Percentiles rank a stretch among this genome's conserved stretches.
Conservation (phyloP, 495 filamentous ascomycete genomes). For the Alectoria sarmentosa region DNA sequence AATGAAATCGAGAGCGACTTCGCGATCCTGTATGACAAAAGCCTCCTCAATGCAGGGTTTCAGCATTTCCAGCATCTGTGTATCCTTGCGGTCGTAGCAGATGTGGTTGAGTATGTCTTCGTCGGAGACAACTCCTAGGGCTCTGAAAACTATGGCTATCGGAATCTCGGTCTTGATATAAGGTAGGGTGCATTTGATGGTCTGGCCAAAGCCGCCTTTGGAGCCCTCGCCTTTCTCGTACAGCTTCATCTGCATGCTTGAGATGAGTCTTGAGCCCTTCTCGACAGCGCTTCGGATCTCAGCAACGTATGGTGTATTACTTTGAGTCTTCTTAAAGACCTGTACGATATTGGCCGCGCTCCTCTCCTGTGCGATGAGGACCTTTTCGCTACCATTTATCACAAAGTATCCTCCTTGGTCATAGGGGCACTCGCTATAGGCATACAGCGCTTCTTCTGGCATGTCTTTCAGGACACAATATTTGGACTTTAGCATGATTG, state of each 20-base stretch:
- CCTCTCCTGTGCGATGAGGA: slow-evolving; percentile 94
- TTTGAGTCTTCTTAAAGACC: slow-evolving; percentile 92
- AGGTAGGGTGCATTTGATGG: slow-evolving; percentile 79
- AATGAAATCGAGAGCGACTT: slow-evolving; percentile 93
- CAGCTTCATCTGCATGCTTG: slow-evolving; percentile 80
- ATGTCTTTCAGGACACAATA: slow-evolving; percentile 81
- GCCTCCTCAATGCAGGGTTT: slow-evolving; percentile 96
- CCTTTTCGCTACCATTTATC: slow-evolving; percentile 99
- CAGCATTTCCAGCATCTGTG: slow-evolving; percentile 93
- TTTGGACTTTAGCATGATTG: slow-evolving; percentile 95
- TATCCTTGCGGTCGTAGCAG: slow-evolving; percentile 91
- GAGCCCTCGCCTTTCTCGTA: slow-evolving; percentile 72
- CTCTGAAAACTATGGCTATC: slow-evolving; percentile 89
- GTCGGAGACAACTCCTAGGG: slow-evolving; percentile 92
- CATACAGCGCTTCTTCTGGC: slow-evolving; percentile 71
- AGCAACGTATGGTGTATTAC: slow-evolving; percentile 84
- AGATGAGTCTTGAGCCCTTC: slow-evolving; percentile 90
- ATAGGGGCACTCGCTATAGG: slow-evolving; percentile 91
- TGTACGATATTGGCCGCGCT: slow-evolving; percentile 97
- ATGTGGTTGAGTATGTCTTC: slow-evolving; percentile 98
- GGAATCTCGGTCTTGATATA: slow-evolving; percentile 93
- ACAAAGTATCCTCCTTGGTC: slow-evolving; percentile 98
- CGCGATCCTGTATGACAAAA: slow-evolving; percentile 89
- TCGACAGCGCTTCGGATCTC: slow-evolving; percentile 96
- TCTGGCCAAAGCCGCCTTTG: slow-evolving; percentile 74